A percentile compares a stretch with the other conserved stretches of the same genome.
phyloP scores from a whole-genome alignment of 495 filamentous ascomycete species.

The Penicillium coffeae region DNA sequence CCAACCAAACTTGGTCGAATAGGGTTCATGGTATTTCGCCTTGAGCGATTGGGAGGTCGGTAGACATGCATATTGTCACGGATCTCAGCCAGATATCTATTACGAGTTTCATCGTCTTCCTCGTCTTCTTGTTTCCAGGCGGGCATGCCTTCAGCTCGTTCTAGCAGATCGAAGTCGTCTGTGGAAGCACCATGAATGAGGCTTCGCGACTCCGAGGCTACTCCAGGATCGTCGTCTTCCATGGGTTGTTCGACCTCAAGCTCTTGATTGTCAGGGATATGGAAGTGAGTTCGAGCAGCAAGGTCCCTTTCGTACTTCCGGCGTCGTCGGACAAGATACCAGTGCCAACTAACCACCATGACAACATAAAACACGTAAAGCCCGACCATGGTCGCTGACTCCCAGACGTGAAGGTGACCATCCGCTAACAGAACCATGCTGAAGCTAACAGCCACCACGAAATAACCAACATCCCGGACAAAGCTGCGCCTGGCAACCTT shows the following conservation, averaged over 20 bases:
- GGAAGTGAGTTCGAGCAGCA: conserved; percentile 69
- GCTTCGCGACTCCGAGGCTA: conserved; percentile 49
- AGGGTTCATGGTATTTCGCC: conserved; percentile 72
- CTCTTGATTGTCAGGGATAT: conserved; percentile 65
- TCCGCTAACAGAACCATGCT: conserved; percentile 86
- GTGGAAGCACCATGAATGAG: conserved; percentile 47
- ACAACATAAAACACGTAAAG: conserved; percentile 91
- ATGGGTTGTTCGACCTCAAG: conserved; percentile 62
- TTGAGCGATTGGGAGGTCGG: conserved; percentile 57
- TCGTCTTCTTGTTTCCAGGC: conserved; percentile 47
- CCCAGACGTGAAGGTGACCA: conserved; percentile 80
- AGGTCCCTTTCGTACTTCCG: conserved; percentile 58
- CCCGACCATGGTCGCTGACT: conserved; percentile 83
- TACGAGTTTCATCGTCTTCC: conserved; percentile 68
- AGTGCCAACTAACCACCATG: conserved; percentile 90
- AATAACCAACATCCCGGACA: conserved; percentile 89
- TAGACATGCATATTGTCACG: conserved; percentile 88
- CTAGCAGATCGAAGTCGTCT: conserved; percentile 71
- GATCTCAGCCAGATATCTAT: conserved; percentile 74
- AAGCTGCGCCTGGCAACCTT: conserved; percentile 84
- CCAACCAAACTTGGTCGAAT: conserved; percentile 93
- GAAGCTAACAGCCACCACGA: conserved; percentile 81
- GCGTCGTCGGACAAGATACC: conserved; percentile 63
- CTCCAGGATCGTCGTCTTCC: conserved; percentile 68
- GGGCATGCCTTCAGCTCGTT: conserved; percentile 50